phyloP scores from a whole-genome alignment of 441 rosid species.

The Pelargonium fulgidum region DNA sequence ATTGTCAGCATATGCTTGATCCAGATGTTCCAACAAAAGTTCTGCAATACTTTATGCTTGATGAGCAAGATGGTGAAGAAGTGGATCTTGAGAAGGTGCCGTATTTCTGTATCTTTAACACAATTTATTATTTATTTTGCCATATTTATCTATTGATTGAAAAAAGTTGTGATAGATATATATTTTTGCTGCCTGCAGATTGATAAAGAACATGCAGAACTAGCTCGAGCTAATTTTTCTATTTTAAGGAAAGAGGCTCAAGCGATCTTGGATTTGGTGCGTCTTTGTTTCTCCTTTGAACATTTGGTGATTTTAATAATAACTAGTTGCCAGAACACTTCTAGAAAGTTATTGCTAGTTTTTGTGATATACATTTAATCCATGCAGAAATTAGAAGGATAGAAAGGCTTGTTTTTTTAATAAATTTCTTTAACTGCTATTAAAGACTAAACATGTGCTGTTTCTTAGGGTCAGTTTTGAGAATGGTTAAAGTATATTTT shows the following conservation, averaged over 20 bases:
- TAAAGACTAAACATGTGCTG: neutral
- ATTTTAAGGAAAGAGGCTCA: constrained; percentile 84
- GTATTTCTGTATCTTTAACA: constrained; percentile 15
- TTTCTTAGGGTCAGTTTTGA: neutral
- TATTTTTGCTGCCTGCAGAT: constrained; percentile 43
- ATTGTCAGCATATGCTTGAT: constrained; percentile 85
- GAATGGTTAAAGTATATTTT: neutral
- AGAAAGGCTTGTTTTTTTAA: neutral
- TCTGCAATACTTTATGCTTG: constrained; percentile 65
- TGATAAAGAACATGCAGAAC: constrained; percentile 85
- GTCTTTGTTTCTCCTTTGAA: constrained; percentile 21
- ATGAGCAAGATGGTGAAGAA: constrained; percentile 85
- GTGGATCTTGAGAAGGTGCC: constrained; percentile 69
- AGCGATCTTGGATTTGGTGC: constrained; percentile 80
- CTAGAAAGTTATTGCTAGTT: neutral
- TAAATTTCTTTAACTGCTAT: neutral
- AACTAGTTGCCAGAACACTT: neutral
- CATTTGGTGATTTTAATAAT: neutral
- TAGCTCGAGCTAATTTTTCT: constrained; percentile 75
- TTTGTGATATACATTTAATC: neutral
- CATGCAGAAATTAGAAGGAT: neutral
- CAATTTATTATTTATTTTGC: constrained; percentile 4
- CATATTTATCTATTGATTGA: constrained; percentile 12
- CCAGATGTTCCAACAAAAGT: constrained; percentile 75
- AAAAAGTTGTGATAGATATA: constrained; percentile 10